These are phyloP conservation scores for Petunia axillaris DNA, from an alignment of 257 asterid species.

Conservation along the genomic window DNA sequence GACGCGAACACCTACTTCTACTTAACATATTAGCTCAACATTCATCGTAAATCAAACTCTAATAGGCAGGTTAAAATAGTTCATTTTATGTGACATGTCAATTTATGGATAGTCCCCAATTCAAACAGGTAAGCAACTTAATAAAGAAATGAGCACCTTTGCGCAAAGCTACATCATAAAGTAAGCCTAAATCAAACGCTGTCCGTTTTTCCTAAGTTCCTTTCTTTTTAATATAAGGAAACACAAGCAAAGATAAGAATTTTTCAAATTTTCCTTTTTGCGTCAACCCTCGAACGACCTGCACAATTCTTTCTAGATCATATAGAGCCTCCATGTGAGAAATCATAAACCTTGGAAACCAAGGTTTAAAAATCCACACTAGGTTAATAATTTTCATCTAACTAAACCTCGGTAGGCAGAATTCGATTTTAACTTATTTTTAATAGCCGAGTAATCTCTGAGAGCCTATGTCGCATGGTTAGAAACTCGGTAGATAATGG, in stretches of 20 bases:
- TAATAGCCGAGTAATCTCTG: too few species aligned
- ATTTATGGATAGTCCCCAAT: slow-evolving; percentile 3
- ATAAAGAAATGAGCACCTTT: neutral
- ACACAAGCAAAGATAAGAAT: too few species aligned
- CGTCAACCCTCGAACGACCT: neutral
- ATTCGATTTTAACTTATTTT: neutral
- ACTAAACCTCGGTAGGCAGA: neutral
- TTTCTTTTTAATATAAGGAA: neutral
- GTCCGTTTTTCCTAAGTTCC: neutral
- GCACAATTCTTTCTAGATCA: neutral
- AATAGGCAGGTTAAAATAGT: neutral
- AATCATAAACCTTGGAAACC: neutral
- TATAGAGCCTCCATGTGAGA: neutral
- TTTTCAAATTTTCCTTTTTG: too few species aligned
- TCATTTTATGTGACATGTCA: neutral
- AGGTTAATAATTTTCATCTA: neutral
- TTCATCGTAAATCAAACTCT: neutral
- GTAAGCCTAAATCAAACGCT: neutral
- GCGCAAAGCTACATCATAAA: neutral
- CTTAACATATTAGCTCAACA: neutral
- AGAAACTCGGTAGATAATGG: too few species aligned
- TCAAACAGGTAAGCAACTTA: neutral
- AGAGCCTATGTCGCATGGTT: too few species aligned
- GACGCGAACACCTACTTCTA: slow-evolving; percentile 3
- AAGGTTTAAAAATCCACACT: neutral